Base-by-base conservation (phyloP, 176 grass and related monocot genomes). In the Bonia amplexicaulis region DNA sequence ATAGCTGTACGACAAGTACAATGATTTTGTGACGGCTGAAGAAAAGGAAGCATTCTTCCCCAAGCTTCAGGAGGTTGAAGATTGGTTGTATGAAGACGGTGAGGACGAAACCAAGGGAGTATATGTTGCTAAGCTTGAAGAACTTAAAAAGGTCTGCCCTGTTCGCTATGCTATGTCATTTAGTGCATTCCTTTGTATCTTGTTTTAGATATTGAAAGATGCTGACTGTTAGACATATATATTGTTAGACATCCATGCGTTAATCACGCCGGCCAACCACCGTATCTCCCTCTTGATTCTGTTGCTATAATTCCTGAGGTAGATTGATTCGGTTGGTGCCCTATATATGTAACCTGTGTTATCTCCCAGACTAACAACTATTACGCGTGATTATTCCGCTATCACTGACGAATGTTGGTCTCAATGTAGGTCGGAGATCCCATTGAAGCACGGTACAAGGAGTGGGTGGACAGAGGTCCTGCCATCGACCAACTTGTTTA, bases 101-200 rank as follows among this genome's bases (percentile, higher is more conserved):
- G 97, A 99, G 92, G 97, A 99, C 60, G 97, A 99, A 71, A 92
- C 93, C 26, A 99, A 94, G 79, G 97, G 97, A 68, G 97, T 99
- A 22, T 99, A 99, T 81, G 89, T 99, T 63, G 86, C 93, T 51
- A 99, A 96, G 47, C 85, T 99, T 29, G 93, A 99, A 80, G 93
- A 99, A 69, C 93, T 99, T 39, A 85, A 91, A 78, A 94, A 85
- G 76, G 97, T 94, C 19, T 33, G 37, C 49, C 39, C 37, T 54
- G 19, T 81, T 69, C n/a, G 6, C 14, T 33, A 8, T 17, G 12
- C 9, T 76, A 12, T 71, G 26, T 40, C 1, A 1, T 61, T 20
- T 82, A 13, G 41, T 57, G 7, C 29, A 47, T 54, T 40, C 16
- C 3, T 48, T 33, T 55, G 46, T 15, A 46, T 84, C 15, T 51